Percentiles rank a stretch among this genome's conserved stretches.
These are phyloP conservation scores for Ulmus americana DNA, from an alignment of 331 rosid genomes.

Conservation along the genomic window DNA sequence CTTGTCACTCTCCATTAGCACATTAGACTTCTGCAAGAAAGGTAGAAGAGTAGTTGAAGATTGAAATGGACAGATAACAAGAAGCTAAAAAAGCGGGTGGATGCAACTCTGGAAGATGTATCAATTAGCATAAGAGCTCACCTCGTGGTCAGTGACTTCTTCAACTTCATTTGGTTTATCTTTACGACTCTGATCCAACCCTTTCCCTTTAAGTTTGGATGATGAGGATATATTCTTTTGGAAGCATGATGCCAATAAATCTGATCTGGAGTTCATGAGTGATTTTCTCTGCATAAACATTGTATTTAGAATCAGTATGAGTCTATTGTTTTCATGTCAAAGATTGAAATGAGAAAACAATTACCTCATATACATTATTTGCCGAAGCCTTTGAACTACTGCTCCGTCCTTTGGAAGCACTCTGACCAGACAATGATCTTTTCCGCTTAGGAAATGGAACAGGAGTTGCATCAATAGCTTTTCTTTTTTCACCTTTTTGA, in stretches of 20 bases:
- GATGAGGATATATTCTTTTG: constrained; percentile 30
- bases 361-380: constrained; percentile 31
- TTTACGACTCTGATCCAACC: constrained; percentile 28
- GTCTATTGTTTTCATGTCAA: constrained; percentile 30
- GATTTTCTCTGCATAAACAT: constrained; percentile 38
- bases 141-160: constrained; percentile 40
- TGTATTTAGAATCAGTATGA: constrained; percentile 31
- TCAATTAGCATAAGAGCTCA: constrained; percentile 20
- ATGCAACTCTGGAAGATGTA: constrained; percentile 10
- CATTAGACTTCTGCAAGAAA: constrained; percentile 49
- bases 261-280: constrained; percentile 39
- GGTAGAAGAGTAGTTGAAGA: constrained; percentile 12
- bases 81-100: not conserved
- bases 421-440: constrained; percentile 46
- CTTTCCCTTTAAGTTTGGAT: constrained; percentile 45
- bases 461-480: constrained; percentile 40
- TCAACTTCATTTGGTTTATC: constrained; percentile 42
- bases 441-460: constrained; percentile 51
- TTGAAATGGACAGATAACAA: not conserved
- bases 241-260: constrained; percentile 41
- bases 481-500: constrained; percentile 46
- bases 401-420: constrained; percentile 40
- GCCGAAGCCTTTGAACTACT: constrained; percentile 36
- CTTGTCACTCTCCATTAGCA: constrained; percentile 34
- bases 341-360: constrained; percentile 15